Percentiles rank a stretch among this genome's conserved stretches.
These are phyloP conservation scores for Aspergillus sp. DNA, from an alignment of 2,329 filamentous ascomycete species.

Conservation along the genomic window DNA sequence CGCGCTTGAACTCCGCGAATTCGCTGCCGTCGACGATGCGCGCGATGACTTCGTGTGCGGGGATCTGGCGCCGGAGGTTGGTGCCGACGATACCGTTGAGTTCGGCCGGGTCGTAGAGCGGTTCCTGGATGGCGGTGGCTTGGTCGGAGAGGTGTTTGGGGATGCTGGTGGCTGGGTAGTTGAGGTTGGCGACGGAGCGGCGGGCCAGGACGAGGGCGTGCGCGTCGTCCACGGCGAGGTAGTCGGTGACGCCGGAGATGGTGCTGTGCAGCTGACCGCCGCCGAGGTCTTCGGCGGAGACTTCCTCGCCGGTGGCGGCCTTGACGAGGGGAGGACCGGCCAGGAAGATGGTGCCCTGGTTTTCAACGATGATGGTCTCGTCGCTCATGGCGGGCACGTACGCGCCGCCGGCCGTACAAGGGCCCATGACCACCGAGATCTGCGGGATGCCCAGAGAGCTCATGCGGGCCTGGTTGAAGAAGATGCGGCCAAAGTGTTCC, in stretches of 20 bases:
- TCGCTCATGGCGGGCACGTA: constrained; percentile 98
- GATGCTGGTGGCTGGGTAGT: constrained; percentile 66
- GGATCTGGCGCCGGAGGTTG: constrained; percentile 81
- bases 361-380: constrained; percentile 92
- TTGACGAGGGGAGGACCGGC: constrained; percentile 93
- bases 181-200: constrained; percentile 81
- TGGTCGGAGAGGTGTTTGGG: constrained; percentile 25
- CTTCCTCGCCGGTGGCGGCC: constrained; percentile 89
- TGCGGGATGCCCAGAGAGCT: constrained; percentile 85
- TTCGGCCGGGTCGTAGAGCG: constrained; percentile 75
- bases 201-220: constrained; percentile 85
- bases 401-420: constrained; percentile 91
- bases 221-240: constrained; percentile 89
- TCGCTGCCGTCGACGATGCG: constrained; percentile 87
- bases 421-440: constrained; percentile 93
- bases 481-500: constrained; percentile 95
- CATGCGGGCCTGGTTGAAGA: constrained; percentile 97
- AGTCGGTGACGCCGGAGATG: constrained; percentile 90
- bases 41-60: constrained; percentile 86
- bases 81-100: constrained; percentile 86
- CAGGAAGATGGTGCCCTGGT: constrained; percentile 96
- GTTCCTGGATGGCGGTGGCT: constrained; percentile 65
- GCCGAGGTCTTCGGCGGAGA: constrained; percentile 86
- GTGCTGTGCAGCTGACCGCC: constrained; percentile 87
- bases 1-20: constrained; percentile 91